phyloP scores from a whole-genome alignment of 805 yeast genomes.

The Spathaspora gorwiae region DNA sequence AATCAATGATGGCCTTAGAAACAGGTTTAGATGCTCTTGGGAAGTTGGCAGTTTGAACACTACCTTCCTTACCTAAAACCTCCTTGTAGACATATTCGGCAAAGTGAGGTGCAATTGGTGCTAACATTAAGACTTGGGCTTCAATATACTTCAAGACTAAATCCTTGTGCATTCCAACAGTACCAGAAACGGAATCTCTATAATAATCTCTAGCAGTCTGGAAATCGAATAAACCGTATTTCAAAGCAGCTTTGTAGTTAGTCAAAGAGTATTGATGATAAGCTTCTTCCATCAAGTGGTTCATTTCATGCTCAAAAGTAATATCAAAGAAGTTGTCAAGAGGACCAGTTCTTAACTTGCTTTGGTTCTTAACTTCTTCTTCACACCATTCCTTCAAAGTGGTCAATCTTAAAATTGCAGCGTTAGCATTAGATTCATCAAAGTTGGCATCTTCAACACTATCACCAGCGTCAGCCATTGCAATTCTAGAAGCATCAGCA shows the following conservation, averaged over 20 bases:
- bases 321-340: constrained; percentile 66
- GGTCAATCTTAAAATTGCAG: constrained; percentile 90
- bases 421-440: constrained; percentile 94
- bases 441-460: constrained; percentile 96
- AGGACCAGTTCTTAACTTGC: constrained; percentile 46
- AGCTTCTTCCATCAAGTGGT: constrained; percentile 69
- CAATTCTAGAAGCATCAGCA: constrained; percentile 96
- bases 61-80: constrained; percentile 56
- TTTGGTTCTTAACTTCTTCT: constrained; percentile 53
- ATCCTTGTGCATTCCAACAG: constrained; percentile 74
- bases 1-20: constrained; percentile 55
- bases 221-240: constrained; percentile 87
- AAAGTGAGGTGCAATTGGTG: constrained; percentile 96
- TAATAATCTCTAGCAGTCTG: constrained; percentile 95
- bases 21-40: constrained; percentile 72
- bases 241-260: constrained; percentile 83
- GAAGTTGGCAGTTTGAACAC: constrained; percentile 74
- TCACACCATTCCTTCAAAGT: constrained; percentile 96
- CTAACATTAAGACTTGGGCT: constrained; percentile 74
- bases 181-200: constrained; percentile 64
- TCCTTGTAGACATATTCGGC: constrained; percentile 88
- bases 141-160: constrained; percentile 79
- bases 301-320: constrained; percentile 94
- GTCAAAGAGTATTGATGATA: constrained; percentile 66
- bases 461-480: constrained; percentile 98